phyloP scores from a whole-genome alignment of 2,329 filamentous ascomycete genomes.

The Coleophoma eucalyptorum region DNA sequence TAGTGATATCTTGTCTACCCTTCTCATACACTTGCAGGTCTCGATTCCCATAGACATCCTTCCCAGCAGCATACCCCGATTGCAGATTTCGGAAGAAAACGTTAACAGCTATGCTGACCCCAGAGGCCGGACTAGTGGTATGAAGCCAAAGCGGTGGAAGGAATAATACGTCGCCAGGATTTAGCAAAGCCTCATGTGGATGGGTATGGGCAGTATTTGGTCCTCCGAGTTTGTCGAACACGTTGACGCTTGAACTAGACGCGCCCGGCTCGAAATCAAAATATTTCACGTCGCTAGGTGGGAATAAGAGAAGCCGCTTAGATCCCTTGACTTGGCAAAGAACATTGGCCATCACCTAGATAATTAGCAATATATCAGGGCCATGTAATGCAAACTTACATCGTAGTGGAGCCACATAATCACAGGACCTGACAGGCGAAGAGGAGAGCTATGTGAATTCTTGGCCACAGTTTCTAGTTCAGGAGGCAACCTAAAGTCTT shows the following conservation, averaged over 20 bases:
- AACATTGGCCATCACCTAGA: slow-evolving; percentile 78
- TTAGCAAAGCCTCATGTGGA: slow-evolving; percentile 63
- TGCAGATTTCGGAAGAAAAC: slow-evolving; percentile 78
- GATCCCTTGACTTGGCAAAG: slow-evolving; percentile 74
- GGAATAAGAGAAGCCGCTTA: slow-evolving; percentile 74
- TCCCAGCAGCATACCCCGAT: slow-evolving; percentile 64
- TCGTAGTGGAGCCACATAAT: slow-evolving; percentile 92
- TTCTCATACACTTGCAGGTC: slow-evolving; percentile 84
- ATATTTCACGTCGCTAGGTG: slow-evolving; percentile 67
- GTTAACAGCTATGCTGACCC: slow-evolving; percentile 76
- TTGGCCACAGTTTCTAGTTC: slow-evolving; percentile 54
- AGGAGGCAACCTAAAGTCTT: slow-evolving; percentile 67
- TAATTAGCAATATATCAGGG: slow-evolving; percentile 7
- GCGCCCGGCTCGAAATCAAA: slow-evolving; percentile 72
- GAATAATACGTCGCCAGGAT: slow-evolving; percentile 73
- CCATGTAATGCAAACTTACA: slow-evolving; percentile 36
- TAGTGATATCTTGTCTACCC: slow-evolving; percentile 67
- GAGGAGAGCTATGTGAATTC: slow-evolving; percentile 72
- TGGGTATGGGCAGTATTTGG: slow-evolving; percentile 44
- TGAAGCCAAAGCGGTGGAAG: slow-evolving; percentile 84
- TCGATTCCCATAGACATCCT: slow-evolving; percentile 84
- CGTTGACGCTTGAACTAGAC: slow-evolving; percentile 75
- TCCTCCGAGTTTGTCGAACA: slow-evolving; percentile 51
- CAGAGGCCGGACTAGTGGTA: slow-evolving; percentile 56
- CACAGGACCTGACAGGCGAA: slow-evolving; percentile 75